phyloP scores from a whole-genome alignment of 345 rosid species.

The Lagerstroemia speciosa region DNA sequence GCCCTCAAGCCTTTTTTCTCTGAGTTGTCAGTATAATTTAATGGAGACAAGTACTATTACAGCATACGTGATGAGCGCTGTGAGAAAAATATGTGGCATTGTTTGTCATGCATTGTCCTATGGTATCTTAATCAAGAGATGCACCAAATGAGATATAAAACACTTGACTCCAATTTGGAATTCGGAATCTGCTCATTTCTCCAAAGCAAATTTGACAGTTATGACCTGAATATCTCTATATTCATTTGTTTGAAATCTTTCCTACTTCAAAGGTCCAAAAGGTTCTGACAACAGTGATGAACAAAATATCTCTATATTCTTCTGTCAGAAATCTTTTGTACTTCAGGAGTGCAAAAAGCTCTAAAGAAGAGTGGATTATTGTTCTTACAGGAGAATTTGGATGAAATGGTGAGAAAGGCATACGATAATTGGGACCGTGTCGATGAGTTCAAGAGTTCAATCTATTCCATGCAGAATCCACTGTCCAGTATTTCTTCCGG shows the following conservation, averaged over 20 bases:
- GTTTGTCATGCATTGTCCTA: neutral
- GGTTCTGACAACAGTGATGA: neutral
- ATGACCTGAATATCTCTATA: neutral
- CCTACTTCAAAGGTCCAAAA: neutral
- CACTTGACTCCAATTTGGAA: neutral
- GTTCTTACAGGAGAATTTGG: conserved; percentile 2
- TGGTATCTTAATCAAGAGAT: too few relatives aligned
- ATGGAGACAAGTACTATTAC: neutral
- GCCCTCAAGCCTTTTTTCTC: neutral
- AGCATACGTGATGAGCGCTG: neutral
- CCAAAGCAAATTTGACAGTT: neutral
- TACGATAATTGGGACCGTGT: conserved; percentile 7
- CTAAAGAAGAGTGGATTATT: neutral
- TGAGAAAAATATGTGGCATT: neutral
- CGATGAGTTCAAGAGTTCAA: neutral
- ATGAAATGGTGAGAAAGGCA: conserved; percentile 4
- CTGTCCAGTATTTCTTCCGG: neutral
- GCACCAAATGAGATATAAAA: too few relatives aligned
- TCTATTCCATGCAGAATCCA: neutral
- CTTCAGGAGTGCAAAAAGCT: neutral
- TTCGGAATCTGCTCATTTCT: neutral
- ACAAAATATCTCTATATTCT: neutral
- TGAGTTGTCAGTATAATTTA: too few relatives aligned
- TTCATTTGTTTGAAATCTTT: neutral
- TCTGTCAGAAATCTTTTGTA: neutral